Conservation (phyloP, 2,329 filamentous ascomycete genomes). For the Colletotrichum sp. region DNA sequence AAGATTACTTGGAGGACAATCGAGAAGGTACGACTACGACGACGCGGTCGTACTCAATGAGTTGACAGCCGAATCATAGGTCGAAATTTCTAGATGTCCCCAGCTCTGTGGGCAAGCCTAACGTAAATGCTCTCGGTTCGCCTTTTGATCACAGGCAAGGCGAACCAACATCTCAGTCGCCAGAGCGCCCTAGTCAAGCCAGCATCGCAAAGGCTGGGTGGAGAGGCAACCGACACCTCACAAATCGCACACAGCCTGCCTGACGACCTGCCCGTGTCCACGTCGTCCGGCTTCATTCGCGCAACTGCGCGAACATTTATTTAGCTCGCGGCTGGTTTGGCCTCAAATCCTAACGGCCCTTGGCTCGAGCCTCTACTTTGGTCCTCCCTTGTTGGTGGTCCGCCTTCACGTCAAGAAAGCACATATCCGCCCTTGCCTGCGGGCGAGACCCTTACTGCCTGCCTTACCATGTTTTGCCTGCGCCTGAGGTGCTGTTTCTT, state of each 20-base stretch:
- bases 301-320: neutral
- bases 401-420: neutral
- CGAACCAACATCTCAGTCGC: neutral
- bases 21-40: neutral
- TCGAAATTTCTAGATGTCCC: neutral
- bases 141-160: neutral
- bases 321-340: neutral
- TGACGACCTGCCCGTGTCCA: neutral
- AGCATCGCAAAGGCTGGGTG: neutral
- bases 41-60: neutral
- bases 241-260: neutral
- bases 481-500: neutral
- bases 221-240: neutral
- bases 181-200: neutral
- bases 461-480: neutral
- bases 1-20: neutral
- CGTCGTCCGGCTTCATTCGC: neutral
- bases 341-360: neutral
- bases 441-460: neutral
- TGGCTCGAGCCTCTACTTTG: neutral
- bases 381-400: neutral
- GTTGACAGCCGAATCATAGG: neutral
- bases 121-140: neutral
- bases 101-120: neutral
- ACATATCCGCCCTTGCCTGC: neutral